These are phyloP conservation scores for Leucocoprinus sp. DNA, from an alignment of 768 basidiomycete species.

Conservation along the genomic window DNA sequence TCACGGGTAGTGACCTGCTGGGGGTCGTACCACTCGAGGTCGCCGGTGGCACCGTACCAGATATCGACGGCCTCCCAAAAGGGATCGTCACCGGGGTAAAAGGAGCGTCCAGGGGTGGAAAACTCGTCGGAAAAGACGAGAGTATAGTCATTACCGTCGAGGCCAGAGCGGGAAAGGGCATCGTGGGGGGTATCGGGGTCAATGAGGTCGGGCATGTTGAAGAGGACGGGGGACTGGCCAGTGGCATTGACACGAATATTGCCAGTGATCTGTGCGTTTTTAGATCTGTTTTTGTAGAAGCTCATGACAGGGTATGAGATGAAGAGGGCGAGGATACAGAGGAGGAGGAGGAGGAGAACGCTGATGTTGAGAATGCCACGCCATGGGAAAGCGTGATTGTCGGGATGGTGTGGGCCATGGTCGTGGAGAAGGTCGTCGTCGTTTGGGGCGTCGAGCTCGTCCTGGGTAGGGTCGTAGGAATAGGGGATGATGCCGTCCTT, in stretches of 20 bases:
- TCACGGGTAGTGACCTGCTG: slow-evolving; percentile 54
- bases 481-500: slow-evolving; percentile 51
- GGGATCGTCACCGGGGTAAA: slow-evolving; percentile 57
- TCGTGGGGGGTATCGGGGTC: slow-evolving; percentile 60
- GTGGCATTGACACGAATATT: slow-evolving; percentile 60
- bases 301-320: slow-evolving; percentile 69
- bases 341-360: slow-evolving; percentile 55
- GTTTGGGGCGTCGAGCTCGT: slow-evolving; percentile 48
- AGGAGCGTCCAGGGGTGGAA: slow-evolving; percentile 53
- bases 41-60: slow-evolving; percentile 66
- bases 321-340: slow-evolving; percentile 63
- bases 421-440: slow-evolving; percentile 77
- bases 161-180: slow-evolving; percentile 58
- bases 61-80: slow-evolving; percentile 66
- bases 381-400: slow-evolving; percentile 32
- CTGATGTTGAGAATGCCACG: slow-evolving; percentile 55
- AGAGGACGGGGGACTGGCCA: slow-evolving; percentile 29
- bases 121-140: slow-evolving; percentile 78
- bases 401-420: slow-evolving; percentile 24
- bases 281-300: slow-evolving; percentile 34
- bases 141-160: slow-evolving; percentile 61
- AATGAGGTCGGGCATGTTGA: slow-evolving; percentile 52
- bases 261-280: slow-evolving; percentile 42
- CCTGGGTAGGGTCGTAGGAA: slow-evolving; percentile 58
- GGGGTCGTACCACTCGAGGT: slow-evolving; percentile 75